Evolutionary conservation across 2,329 filamentous ascomycete species (phyloP).

Genomic region (Ceratocystis papillata): DNA sequence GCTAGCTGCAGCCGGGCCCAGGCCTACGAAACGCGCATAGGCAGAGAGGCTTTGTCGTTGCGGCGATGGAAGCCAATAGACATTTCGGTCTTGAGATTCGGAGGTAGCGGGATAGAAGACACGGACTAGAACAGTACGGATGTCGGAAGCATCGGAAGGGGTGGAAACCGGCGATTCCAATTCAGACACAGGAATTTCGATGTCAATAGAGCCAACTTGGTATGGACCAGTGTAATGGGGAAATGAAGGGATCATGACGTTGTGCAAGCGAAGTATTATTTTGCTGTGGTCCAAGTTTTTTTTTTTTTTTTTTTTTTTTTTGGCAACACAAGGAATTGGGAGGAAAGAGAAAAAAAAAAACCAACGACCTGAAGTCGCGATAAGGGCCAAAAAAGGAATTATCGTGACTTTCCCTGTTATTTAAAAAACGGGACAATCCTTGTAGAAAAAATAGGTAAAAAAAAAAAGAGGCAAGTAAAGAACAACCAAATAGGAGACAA

Average conservation of each 20-base stretch:
- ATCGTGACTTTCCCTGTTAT: background rate
- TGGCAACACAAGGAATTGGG: too few species aligned
- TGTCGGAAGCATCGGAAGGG: slow-evolving; percentile 44
- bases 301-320: background rate
- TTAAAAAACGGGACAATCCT: background rate
- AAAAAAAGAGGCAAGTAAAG: slow-evolving; percentile 2
- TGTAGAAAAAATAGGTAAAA: background rate
- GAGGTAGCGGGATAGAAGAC: slow-evolving; percentile 65
- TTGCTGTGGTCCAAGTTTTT: slow-evolving; percentile 8
- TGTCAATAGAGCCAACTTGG: slow-evolving; percentile 66
- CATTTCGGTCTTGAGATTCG: slow-evolving; percentile 43
- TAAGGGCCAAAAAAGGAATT: slow-evolving; percentile 7
- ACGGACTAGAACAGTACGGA: slow-evolving; percentile 67
- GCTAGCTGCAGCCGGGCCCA: slow-evolving; percentile 47
- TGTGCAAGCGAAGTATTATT: background rate
- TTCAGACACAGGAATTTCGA: slow-evolving; percentile 62
- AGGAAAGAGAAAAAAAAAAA: background rate
- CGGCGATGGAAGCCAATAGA: slow-evolving; percentile 67
- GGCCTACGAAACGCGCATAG: slow-evolving; percentile 66
- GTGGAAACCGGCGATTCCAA: slow-evolving; percentile 44
- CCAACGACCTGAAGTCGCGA: background rate
- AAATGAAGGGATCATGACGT: slow-evolving; percentile 49
- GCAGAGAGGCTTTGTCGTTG: slow-evolving; percentile 63
- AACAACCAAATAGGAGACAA: background rate
- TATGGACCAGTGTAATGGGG: slow-evolving; percentile 67